phyloP scores from a whole-genome alignment of 371 early-diverging fungal genomes.

The Mucor circinelloides region DNA sequence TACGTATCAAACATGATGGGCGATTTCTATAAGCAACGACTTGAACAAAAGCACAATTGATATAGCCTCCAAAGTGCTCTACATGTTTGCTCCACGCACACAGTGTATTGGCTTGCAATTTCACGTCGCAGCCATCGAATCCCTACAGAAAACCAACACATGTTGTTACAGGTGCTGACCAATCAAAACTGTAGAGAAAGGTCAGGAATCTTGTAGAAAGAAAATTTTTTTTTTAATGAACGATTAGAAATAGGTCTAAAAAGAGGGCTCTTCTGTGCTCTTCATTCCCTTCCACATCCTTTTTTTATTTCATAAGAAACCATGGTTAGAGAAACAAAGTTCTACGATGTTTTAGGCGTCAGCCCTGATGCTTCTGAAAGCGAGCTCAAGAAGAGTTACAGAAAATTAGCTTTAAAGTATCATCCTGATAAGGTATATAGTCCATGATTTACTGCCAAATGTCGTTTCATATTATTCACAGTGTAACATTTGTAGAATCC shows the following conservation, averaged over 20 bases:
- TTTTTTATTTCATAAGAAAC: conserved; percentile 7
- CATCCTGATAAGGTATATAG: conserved; percentile 90
- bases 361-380: conserved; percentile 76
- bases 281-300: neutral
- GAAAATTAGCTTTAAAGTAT: conserved; percentile 89
- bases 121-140: neutral
- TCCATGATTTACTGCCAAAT: neutral
- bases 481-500: conserved; percentile 62
- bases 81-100: neutral
- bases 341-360: conserved; percentile 93
- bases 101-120: neutral
- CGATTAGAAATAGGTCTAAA: neutral
- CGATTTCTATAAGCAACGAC: neutral
- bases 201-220: conserved; percentile 3
- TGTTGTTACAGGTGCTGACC: neutral
- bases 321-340: conserved; percentile 86
- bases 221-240: neutral
- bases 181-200: neutral
- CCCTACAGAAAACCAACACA: neutral
- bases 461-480: neutral
- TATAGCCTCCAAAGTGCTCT: too few species aligned
- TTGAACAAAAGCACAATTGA: too few species aligned
- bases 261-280: neutral
- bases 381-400: conserved; percentile 91
- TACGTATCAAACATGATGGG: neutral